Base-by-base conservation (phyloP, 2,329 filamentous ascomycete species). In the Thermoascus crustaceus region DNA sequence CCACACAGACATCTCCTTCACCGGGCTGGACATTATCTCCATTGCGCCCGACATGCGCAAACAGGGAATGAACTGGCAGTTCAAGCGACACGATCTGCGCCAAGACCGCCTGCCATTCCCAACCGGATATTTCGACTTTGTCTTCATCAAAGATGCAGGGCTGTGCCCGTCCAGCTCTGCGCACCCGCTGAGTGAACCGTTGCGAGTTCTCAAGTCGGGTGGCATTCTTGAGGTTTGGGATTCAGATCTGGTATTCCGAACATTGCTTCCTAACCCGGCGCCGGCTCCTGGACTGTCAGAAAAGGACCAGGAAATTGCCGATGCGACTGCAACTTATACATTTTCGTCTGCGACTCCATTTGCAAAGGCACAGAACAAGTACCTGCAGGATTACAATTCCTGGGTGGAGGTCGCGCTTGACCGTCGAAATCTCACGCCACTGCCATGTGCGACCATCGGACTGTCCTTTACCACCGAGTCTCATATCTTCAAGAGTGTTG, bases 191-290 rank as follows among this genome's bases (percentile, higher is more conserved):
- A 81, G 85, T 45, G 86, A 95, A 54, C 82, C 80, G 42, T 65
- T 89, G 30, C 82, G 88, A 11, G 64, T 94, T 8, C 67, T 94
- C 22, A 78, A 74, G 45, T 80, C 83, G 0, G 86, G 85, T 10
- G 89, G 89, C 4, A 76, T 78, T 2, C 53, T 95, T 17, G 89
- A 95, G 55, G 71, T 93, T 10, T 95, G 88, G 88, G 88, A 94
- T 45, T 82, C 82, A 4, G 88, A 95, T 60, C 78, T 87, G 54
- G 75, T 81, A 8, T 77, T 94, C 44, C 82, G 88, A 47, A 88
- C 87, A 58, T 70, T 96, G 18, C 71, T 85, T 33, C 85, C 85
- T 2, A 85, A 91, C 54, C 77, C 83, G 2, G 78, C 80, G 2
- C 73, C 72, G 9, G 67, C 74, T 35, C 61, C 71, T 45, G 65